A percentile compares a stretch with the other conserved stretches of the same genome.
Evolutionary conservation across 1,284 basidiomycete genomes (phyloP).

Genomic region (Puccinia brachypodii): DNA sequence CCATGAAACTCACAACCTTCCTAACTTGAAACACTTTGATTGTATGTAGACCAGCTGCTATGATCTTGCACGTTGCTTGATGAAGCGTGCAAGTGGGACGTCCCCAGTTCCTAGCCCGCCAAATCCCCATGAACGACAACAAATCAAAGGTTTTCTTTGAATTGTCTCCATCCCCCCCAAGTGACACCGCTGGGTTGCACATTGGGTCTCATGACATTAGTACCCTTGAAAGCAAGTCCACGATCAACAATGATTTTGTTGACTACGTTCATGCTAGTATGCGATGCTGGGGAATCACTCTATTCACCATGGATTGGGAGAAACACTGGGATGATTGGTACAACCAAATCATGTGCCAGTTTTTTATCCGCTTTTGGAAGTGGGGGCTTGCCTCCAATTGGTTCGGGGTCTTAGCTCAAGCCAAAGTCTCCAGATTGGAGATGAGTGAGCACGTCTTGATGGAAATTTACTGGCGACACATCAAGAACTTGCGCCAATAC

Average conservation of each 20-base stretch:
- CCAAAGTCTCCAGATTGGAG: neutral
- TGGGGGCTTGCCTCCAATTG: slow-evolving; percentile 20
- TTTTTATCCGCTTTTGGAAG: slow-evolving; percentile 40
- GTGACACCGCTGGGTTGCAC: slow-evolving; percentile 1
- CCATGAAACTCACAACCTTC: no score
- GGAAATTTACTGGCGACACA: slow-evolving; percentile 36
- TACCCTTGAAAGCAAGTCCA: slow-evolving; percentile 3
- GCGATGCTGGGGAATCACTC: slow-evolving; percentile 30
- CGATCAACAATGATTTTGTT: slow-evolving; percentile 33
- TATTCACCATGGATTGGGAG: slow-evolving; percentile 44
- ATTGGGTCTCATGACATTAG: neutral
- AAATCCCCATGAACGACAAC: neutral
- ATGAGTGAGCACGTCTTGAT: slow-evolving; percentile 28
- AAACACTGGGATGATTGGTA: slow-evolving; percentile 13
- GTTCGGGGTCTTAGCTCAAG: slow-evolving; percentile 21
- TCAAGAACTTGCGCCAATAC: slow-evolving; percentile 14
- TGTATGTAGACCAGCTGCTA: slow-evolving; percentile 20
- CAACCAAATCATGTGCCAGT: slow-evolving; percentile 42
- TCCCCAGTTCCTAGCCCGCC: slow-evolving; percentile 25
- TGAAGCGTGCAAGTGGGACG: slow-evolving; percentile 7
- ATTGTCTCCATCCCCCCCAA: neutral
- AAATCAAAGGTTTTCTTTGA: slow-evolving; percentile 28
- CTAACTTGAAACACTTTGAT: no score
- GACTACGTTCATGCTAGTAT: slow-evolving; percentile 37
- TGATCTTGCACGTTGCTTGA: slow-evolving; percentile 15